Conservation (phyloP, 2,329 filamentous ascomycete species). For the Fusarium irregulare region DNA sequence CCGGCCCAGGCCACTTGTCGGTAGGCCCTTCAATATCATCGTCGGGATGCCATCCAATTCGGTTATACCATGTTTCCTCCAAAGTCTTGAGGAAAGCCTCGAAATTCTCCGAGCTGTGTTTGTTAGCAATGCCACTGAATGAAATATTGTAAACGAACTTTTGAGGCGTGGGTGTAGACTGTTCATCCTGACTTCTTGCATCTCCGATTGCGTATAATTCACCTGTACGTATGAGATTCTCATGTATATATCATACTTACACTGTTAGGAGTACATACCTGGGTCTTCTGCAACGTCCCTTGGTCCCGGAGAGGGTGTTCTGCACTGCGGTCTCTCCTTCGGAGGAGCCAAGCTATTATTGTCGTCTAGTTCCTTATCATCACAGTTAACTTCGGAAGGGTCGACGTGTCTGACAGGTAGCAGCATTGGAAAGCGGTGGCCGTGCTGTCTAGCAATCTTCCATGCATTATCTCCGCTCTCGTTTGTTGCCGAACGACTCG, state of each 20-base stretch:
- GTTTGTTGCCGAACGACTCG: neutral
- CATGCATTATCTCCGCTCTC: neutral
- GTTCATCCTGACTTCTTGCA: neutral
- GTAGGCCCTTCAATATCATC: slow-evolving; percentile 8
- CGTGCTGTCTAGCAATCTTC: slow-evolving; percentile 1
- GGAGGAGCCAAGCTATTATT: neutral
- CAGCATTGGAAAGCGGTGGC: neutral
- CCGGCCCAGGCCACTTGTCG: slow-evolving; percentile 19
- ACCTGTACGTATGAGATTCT: neutral
- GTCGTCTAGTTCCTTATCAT: neutral
- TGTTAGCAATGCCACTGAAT: neutral
- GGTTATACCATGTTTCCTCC: slow-evolving; percentile 26
- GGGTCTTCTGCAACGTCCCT: neutral
- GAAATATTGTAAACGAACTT: neutral
- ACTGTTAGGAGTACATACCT: neutral
- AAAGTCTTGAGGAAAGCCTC: slow-evolving; percentile 8
- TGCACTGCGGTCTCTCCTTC: neutral
- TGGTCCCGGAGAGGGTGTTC: slow-evolving; percentile 3
- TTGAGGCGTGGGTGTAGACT: neutral
- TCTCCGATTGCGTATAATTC: slow-evolving; percentile 9
- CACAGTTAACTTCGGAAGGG: neutral
- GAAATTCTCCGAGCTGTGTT: neutral
- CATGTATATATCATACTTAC: rapidly evolving
- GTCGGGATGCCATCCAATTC: slow-evolving; percentile 19
- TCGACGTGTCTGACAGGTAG: neutral